Percentiles rank a stretch among this genome's conserved stretches.
These are phyloP conservation scores for Cutaneotrichosporon spelunceum DNA, from an alignment of 1,284 basidiomycete genomes.

Conservation along the genomic window DNA sequence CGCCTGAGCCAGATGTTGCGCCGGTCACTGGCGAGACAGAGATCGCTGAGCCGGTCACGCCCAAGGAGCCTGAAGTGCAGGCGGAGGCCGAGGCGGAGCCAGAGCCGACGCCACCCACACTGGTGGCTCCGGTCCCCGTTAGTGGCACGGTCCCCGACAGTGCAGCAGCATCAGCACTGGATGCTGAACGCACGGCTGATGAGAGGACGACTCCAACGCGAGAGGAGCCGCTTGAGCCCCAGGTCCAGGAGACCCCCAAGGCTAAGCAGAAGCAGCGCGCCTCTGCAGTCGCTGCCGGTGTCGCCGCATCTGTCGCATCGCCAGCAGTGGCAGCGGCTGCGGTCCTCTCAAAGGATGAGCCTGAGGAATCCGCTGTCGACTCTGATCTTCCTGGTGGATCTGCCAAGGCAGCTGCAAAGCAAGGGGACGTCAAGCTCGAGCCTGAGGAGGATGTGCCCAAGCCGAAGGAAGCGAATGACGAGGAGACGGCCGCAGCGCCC, in stretches of 20 bases:
- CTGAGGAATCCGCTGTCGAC: not conserved
- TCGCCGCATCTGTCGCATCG: not conserved
- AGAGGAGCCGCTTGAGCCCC: not conserved
- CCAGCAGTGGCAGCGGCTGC: not conserved
- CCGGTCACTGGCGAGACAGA: not conserved
- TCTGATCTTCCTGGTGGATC: not conserved
- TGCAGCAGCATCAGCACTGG: not conserved
- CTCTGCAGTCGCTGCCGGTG: not conserved
- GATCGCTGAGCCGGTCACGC: not conserved
- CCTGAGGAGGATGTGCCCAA: slow-evolving; percentile 7
- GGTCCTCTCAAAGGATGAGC: not conserved
- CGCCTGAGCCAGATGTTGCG: not conserved
- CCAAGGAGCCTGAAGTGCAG: not conserved
- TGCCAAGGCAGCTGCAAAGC: not conserved
- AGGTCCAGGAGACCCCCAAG: not conserved
- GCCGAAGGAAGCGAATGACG: not conserved
- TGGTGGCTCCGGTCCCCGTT: not conserved
- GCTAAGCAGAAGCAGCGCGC: not conserved
- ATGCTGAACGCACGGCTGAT: not conserved
- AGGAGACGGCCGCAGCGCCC: not conserved
- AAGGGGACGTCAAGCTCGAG: slow-evolving; percentile 2
- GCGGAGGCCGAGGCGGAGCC: not conserved
- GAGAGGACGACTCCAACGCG: not conserved
- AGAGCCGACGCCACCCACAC: not conserved
- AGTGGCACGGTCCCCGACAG: not conserved